These are phyloP conservation scores for Boletus rubropictus DNA, from an alignment of 768 basidiomycete species.

Conservation along the genomic window DNA sequence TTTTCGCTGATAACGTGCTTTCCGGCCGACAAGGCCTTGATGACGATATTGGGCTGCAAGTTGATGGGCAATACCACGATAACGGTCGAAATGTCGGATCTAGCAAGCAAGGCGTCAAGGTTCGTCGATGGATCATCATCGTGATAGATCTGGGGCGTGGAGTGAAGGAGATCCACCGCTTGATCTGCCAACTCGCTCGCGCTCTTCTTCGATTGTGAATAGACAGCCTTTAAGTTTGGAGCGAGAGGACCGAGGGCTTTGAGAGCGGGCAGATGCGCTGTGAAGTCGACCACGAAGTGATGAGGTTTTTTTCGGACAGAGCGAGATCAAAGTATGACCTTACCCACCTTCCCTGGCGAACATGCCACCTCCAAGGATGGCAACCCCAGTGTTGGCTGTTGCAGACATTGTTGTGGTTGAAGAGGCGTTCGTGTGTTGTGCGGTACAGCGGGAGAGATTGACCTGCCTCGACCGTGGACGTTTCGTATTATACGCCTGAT, in stretches of 20 bases:
- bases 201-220: slow-evolving; percentile 69
- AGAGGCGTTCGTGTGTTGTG: background rate
- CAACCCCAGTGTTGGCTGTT: slow-evolving; percentile 45
- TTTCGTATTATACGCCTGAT: too few relatives aligned
- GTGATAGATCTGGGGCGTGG: slow-evolving; percentile 48
- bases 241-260: slow-evolving; percentile 43
- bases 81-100: slow-evolving; percentile 67
- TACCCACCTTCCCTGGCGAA: slow-evolving; percentile 68
- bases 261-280: slow-evolving; percentile 79
- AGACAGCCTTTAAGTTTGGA: slow-evolving; percentile 59
- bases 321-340: background rate
- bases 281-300: slow-evolving; percentile 19
- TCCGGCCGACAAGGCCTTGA: slow-evolving; percentile 60
- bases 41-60: slow-evolving; percentile 61
- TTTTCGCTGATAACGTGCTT: slow-evolving; percentile 91
- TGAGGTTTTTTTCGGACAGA: slow-evolving; percentile 15
- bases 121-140: slow-evolving; percentile 42
- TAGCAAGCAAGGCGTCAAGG: slow-evolving; percentile 59
- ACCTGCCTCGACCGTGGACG: too few relatives aligned
- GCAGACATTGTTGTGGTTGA: slow-evolving; percentile 32
- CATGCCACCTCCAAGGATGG: slow-evolving; percentile 77
- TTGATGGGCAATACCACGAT: slow-evolving; percentile 76
- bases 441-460: background rate
- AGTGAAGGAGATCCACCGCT: slow-evolving; percentile 37
- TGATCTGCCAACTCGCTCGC: slow-evolving; percentile 47